Conservation (phyloP, 176 grass and related monocot genomes). For the Zoysia japonica region DNA sequence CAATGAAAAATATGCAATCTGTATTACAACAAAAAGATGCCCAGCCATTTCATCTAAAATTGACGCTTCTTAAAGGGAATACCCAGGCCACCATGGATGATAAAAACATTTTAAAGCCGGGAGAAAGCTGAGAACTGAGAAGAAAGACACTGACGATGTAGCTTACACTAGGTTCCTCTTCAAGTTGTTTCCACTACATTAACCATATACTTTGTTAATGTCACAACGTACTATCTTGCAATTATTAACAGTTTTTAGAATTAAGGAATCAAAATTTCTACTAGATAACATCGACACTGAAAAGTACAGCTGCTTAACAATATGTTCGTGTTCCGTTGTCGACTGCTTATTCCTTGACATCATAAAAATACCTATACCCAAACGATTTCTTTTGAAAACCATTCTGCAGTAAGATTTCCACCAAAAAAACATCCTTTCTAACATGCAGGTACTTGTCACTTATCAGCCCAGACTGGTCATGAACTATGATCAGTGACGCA, state of each 20-base stretch:
- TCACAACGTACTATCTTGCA: neutral
- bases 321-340: neutral
- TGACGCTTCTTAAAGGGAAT: constrained; percentile 5
- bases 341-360: neutral
- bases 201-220: neutral
- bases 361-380: neutral
- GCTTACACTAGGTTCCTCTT: constrained; percentile 5
- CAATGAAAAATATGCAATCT: neutral
- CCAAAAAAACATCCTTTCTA: neutral
- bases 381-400: neutral
- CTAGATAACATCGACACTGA: neutral
- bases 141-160: neutral
- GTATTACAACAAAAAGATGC: neutral
- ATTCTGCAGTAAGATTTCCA: neutral
- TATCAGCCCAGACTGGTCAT: neutral
- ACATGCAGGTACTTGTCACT: neutral
- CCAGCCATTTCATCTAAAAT: neutral
- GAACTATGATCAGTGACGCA: neutral
- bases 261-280: neutral
- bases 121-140: neutral
- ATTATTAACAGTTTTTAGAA: neutral
- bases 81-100: neutral
- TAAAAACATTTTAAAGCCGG: constrained; percentile 2
- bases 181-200: neutral
- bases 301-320: constrained; percentile 4